Evolutionary conservation across 2,329 filamentous ascomycete species (phyloP), one percentile per base, ranked within the genome.

Genomic region (Sporothrix protearum): DNA sequence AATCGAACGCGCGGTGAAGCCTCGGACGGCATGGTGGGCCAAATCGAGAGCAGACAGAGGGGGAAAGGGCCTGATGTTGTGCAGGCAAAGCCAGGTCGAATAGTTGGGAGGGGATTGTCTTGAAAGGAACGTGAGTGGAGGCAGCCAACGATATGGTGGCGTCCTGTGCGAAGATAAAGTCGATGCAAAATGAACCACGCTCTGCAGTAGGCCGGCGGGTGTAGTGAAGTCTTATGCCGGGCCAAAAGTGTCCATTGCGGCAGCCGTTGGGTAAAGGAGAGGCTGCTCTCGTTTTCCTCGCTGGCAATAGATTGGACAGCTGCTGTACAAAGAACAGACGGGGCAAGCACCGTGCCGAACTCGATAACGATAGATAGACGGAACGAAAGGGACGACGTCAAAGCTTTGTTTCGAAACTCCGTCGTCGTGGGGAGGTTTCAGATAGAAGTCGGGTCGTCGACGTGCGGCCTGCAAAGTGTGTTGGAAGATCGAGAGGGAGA

Each of bases 1-100:
- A 89, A 89, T 74, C 87, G 85, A 74, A 89, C 85, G 74, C 86
- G 84, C 68, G 86, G 85, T 12, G 86, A 86, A 47, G 83, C 79
- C 74, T 89, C 86, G 76, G 82, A 78, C 77, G 80, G 75, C 80
- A 81, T 81, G 51, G 8, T 71, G 64, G 33, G 63, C 51, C 47
- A 47, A 8, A 14, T n/a, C 39, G 25, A 25, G 51, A 14, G 12
- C n/a, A 25, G 28, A 22, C 14, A 28, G 47, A 28, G 22, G 36
- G 8, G 16, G 12, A n/a, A 8, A 51, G 3, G 42, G 7, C n/a
- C 10, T 4, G 16, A 12, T n/a, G 19, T 9, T 19, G 36, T 47
- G 67, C n/a, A 39, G 28, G 66, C 19, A 16, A 45, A 45, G 10
- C 19, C 8, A 45, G 33, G 10, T 39, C 14, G 19, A 47, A 47